Base-by-base conservation (phyloP, 1,284 basidiomycete genomes). In the Lentinus polychrous region DNA sequence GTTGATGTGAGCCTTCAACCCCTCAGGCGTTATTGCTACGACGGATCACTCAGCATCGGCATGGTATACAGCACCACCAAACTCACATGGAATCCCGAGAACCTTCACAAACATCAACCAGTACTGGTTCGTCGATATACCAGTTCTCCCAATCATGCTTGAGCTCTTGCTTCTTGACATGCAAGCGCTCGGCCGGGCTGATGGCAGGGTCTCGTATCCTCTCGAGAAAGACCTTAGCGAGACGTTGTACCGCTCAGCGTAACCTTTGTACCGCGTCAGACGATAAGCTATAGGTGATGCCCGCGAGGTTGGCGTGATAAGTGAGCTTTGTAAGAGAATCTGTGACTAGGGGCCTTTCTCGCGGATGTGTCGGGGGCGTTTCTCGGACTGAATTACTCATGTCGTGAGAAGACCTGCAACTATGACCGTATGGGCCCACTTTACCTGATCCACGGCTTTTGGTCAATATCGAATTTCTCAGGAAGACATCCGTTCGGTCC, bases 241-340 rank as follows among this genome's bases (percentile, higher is more conserved):
- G 76, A 0, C 90, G 79, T 4, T 81, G 71, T 34, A 99, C 96
- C 96, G 45, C 76, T 78, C 43, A 94, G 71, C 8, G 76, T 73
- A 24, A 97, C 65, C 42, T 75, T 78, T 35, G 98, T 65, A 2
- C 89, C 87, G 24, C 85, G 54, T 84, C 77, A 24, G 78, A 73
- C 32, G 78, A 72, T 56, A 96, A 76, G 57, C 72, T 76, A 68
- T 96, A 99, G 11, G 73, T 73, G 42, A 99, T 74, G 12, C 94
- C 94, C 23, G 94, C 96, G 15, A 99, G 76, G 45, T 91, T 86
- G 6, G 96, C 96, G 59, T 94, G 88, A 64, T 99, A 99, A 0
- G 91, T 77, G 60, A 88, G 94, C 67, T 99, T 94, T 8, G 84
- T 86, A 46, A 97, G 78, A 0, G 87, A 79, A 62, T 99, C 96